Conservation (phyloP, 352 stramenopile species). For the Phytophthora ohioensis region DNA sequence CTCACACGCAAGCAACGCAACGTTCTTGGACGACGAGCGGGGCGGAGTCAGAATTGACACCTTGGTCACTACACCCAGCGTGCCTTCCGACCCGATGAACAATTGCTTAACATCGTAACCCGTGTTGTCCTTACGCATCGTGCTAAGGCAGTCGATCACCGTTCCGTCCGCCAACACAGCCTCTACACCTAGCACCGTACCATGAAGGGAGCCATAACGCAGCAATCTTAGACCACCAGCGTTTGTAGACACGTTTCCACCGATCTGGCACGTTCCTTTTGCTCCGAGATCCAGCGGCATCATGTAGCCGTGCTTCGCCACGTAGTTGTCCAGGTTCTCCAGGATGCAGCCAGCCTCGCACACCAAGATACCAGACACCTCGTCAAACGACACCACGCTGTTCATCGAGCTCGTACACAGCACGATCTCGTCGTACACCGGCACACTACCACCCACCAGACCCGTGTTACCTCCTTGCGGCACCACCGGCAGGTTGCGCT, state of each 20-base stretch:
- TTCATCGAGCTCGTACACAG: conserved; percentile 94
- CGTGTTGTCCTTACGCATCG: conserved; percentile 91
- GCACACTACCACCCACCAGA: conserved; percentile 94
- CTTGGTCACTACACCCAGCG: conserved; percentile 94
- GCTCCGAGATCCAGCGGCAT: conserved; percentile 97
- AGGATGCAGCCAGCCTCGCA: conserved; percentile 95
- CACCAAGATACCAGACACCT: conserved; percentile 83
- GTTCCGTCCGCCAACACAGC: conserved; percentile 93
- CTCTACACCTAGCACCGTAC: conserved; percentile 94
- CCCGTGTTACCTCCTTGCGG: conserved; percentile 98
- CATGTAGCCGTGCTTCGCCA: conserved; percentile 83
- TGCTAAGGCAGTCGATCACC: conserved; percentile 88
- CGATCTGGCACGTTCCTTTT: conserved; percentile 97
- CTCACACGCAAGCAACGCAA: conserved; percentile 92
- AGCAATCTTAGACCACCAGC: conserved; percentile 95
- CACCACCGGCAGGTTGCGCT: conserved; percentile 90
- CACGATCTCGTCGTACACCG: conserved; percentile 94
- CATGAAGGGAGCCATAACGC: conserved; percentile 95
- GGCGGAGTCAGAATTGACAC: conserved; percentile 46
- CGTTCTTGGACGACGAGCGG: conserved; percentile 77
- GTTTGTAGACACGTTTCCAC: conserved; percentile 96
- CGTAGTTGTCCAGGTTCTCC: conserved; percentile 92
- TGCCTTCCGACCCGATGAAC: conserved; percentile 92
- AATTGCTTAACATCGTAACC: conserved; percentile 86
- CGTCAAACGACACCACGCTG: conserved; percentile 92